These are phyloP conservation scores for Lantana camara DNA, from an alignment of 257 asterid species.

Conservation along the genomic window DNA sequence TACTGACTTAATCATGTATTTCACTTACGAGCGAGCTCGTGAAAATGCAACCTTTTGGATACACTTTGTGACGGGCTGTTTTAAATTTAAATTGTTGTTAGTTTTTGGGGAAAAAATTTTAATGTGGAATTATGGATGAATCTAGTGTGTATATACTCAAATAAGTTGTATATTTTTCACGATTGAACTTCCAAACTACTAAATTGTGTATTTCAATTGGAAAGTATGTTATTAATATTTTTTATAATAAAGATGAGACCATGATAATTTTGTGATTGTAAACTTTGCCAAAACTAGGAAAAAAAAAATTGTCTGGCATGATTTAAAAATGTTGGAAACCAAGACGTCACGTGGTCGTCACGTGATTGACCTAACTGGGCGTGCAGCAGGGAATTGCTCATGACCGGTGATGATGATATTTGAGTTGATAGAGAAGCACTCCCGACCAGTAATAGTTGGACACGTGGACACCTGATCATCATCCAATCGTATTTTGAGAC, in stretches of 20 bases:
- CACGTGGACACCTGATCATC: constrained; percentile 3
- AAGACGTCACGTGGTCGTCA: constrained; percentile 43
- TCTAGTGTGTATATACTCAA: too few species aligned
- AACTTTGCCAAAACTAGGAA: constrained; percentile 22
- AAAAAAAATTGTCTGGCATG: not conserved
- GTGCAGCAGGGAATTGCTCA: not conserved
- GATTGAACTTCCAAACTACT: too few species aligned
- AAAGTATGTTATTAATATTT: not conserved
- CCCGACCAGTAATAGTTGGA: not conserved
- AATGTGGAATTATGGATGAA: too few species aligned
- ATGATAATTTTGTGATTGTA: not conserved
- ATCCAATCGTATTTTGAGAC: not conserved
- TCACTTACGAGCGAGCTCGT: too few species aligned
- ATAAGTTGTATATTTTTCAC: too few species aligned
- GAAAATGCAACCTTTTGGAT: too few species aligned
- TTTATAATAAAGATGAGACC: constrained; percentile 3
- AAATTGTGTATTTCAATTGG: too few species aligned
- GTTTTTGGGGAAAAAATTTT: too few species aligned
- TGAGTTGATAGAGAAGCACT: constrained; percentile 25
- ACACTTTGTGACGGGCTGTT: too few species aligned
- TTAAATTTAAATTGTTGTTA: too few species aligned
- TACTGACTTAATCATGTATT: too few species aligned
- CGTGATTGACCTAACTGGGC: constrained; percentile 37
- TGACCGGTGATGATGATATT: constrained; percentile 22
- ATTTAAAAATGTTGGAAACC: not conserved